A percentile compares a stretch with the other conserved stretches of the same genome.
phyloP scores from a whole-genome alignment of 2,329 filamentous ascomycete species.

The Pseudophaeomoniella oleicola region DNA sequence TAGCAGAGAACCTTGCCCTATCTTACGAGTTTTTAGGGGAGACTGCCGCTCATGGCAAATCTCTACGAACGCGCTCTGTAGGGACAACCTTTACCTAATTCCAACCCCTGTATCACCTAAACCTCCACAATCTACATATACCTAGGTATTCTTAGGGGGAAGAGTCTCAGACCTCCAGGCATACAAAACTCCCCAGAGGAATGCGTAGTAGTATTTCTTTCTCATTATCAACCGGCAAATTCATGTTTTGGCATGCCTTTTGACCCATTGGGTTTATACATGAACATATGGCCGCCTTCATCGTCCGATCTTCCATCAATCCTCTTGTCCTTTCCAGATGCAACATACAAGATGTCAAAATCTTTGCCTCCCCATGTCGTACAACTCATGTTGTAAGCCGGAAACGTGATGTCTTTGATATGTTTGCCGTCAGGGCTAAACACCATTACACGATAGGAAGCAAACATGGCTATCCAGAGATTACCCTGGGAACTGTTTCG shows the following conservation, averaged over 20 bases:
- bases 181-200: too few relatives aligned
- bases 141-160: too few relatives aligned
- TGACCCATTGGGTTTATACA: slow-evolving; percentile 13
- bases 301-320: slow-evolving; percentile 12
- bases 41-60: too few relatives aligned
- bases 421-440: slow-evolving; percentile 18
- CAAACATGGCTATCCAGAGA: slow-evolving; percentile 22
- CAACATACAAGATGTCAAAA: slow-evolving; percentile 19
- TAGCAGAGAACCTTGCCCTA: too few relatives aligned
- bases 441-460: slow-evolving; percentile 19
- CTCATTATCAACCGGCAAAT: slow-evolving; percentile 17
- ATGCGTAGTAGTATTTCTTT: too few relatives aligned
- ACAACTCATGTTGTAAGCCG: slow-evolving; percentile 20
- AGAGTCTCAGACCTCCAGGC: too few relatives aligned
- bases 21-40: too few relatives aligned
- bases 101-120: too few relatives aligned
- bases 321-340: slow-evolving; percentile 15
- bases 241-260: slow-evolving; percentile 19
- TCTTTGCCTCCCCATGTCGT: slow-evolving; percentile 23
- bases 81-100: too few relatives aligned
- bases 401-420: slow-evolving; percentile 19
- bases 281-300: slow-evolving; percentile 23
- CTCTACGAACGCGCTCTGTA: too few relatives aligned
- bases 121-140: too few relatives aligned
- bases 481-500: slow-evolving; percentile 20